Base-by-base conservation (phyloP, 1,284 basidiomycete species). In the Moesziomyces parantarcticus region DNA sequence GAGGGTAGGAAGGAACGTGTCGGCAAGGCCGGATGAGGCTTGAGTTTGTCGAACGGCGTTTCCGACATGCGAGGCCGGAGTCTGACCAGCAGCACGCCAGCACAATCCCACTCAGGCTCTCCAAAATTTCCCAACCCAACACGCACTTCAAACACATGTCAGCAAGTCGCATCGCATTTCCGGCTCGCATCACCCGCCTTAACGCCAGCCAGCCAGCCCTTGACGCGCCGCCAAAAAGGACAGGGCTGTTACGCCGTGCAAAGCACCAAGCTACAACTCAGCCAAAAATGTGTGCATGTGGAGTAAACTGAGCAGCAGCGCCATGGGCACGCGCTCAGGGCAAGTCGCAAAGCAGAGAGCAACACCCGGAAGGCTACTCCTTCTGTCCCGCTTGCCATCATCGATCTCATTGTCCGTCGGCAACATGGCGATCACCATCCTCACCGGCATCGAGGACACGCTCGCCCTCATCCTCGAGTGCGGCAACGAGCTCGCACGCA, bases 401-500 rank as follows among this genome's bases (percentile, higher is more conserved):
- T 26, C 18, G 18, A 34, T 10, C 16, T 7, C 42, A 21, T 16
- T 44, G 16, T 11, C 25, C 39, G 6, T 20, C 5, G 1, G 23
- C 43, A 40, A 48, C 9, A 69, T 69, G 59, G 49, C 59, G 13
- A 56, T 68, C 59, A 61, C 55, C 8, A 20, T 53, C n/a, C 58
- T 73, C 36, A 51, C 47, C 22, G 55, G 55, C n/a, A 69, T 76
- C 41, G 69, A 76, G 49, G 74, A 76, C 42, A 50, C 65, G 5
- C 59, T 76, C 41, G 61, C 74, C 0, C 74, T 76, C 61, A 63
- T 68, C 41, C 65, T 69, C 32, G 58, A 65, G 21, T 72, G 69
- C 54, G 65, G 50, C 6, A 16, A 29, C 26, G 54, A 69, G 23
- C 43, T 50, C 23, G 40, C 29, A 9, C 49, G 52, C 16, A 51